Percentiles rank a stretch among this genome's conserved stretches.
These are phyloP conservation scores for Yamadazyma dushanensis DNA, from an alignment of 1,139 yeast genomes.

Conservation along the genomic window DNA sequence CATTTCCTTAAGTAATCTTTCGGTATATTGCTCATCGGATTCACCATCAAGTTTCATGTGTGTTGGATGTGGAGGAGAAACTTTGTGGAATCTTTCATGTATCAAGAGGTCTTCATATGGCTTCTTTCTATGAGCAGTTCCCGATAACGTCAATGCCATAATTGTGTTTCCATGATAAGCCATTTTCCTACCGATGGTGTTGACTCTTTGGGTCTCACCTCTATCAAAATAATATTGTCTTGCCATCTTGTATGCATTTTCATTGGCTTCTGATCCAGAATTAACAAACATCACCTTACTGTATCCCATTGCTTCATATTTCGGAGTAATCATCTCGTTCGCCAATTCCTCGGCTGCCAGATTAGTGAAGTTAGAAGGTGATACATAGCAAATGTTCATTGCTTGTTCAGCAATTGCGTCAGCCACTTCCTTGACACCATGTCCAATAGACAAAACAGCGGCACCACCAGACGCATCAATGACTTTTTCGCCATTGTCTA, in stretches of 20 bases:
- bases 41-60: constrained; percentile 13
- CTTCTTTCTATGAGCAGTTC: constrained; percentile 15
- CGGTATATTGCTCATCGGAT: constrained; percentile 15
- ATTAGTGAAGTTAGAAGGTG: constrained; percentile 13
- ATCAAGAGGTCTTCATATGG: constrained; percentile 16
- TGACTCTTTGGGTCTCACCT: constrained; percentile 16
- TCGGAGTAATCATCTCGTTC: constrained; percentile 7
- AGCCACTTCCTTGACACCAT: constrained; percentile 22
- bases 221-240: constrained; percentile 20
- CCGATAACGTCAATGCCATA: constrained; percentile 19
- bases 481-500: constrained; percentile 16
- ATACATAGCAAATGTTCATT: constrained; percentile 13
- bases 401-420: constrained; percentile 21
- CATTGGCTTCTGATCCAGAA: constrained; percentile 21
- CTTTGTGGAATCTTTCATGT: constrained; percentile 14
- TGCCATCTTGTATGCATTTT: constrained; percentile 21
- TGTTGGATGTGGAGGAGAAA: constrained; percentile 17
- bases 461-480: constrained; percentile 32
- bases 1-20: constrained; percentile 17
- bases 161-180: constrained; percentile 24
- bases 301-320: constrained; percentile 8
- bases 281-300: constrained; percentile 13
- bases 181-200: constrained; percentile 18
- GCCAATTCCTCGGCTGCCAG: constrained; percentile 14
- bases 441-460: constrained; percentile 29